Percentiles rank a stretch among this genome's conserved stretches.
These are phyloP conservation scores for Blastobotrys muscicola DNA, from an alignment of 805 yeast species.

Conservation along the genomic window DNA sequence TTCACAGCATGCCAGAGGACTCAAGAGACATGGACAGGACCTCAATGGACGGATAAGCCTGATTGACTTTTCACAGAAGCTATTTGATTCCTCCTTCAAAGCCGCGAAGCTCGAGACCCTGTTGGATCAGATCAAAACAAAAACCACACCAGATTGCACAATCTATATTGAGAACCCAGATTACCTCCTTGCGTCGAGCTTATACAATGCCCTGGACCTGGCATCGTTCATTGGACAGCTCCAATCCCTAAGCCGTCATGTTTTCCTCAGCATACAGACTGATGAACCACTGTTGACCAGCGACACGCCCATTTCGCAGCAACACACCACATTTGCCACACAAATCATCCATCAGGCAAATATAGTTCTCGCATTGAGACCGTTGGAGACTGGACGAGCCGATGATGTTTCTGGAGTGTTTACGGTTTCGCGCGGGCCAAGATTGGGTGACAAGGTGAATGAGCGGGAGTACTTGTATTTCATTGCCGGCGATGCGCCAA, in stretches of 20 bases:
- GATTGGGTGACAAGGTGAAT: conserved; percentile 27
- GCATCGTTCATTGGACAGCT: conserved; percentile 29
- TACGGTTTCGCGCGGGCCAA: conserved; percentile 48
- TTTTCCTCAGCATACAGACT: conserved; percentile 32
- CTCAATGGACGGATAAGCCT: neutral
- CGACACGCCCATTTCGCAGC: conserved; percentile 29
- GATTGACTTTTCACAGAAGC: conserved; percentile 11
- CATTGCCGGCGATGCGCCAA: conserved; percentile 44
- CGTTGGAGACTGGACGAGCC: conserved; percentile 73
- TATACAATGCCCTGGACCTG: conserved; percentile 29
- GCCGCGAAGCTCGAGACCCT: conserved; percentile 8
- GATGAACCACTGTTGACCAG: conserved; percentile 30
- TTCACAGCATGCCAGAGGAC: conserved; percentile 1
- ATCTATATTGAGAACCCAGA: conserved; percentile 42
- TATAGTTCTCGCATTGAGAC: conserved; percentile 47
- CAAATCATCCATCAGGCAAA: conserved; percentile 43
- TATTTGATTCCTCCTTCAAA: conserved; percentile 4
- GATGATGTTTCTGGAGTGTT: conserved; percentile 71
- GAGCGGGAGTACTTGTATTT: conserved; percentile 60
- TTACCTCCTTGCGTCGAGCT: conserved; percentile 36
- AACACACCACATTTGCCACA: conserved; percentile 38
- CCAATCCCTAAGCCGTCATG: conserved; percentile 26
- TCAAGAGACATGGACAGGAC: conserved; percentile 6
- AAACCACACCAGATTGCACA: conserved; percentile 14
- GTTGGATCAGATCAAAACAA: conserved; percentile 1